These are phyloP conservation scores for Nigrospora oryzae DNA, from an alignment of 2,329 filamentous ascomycete genomes.

Conservation along the genomic window DNA sequence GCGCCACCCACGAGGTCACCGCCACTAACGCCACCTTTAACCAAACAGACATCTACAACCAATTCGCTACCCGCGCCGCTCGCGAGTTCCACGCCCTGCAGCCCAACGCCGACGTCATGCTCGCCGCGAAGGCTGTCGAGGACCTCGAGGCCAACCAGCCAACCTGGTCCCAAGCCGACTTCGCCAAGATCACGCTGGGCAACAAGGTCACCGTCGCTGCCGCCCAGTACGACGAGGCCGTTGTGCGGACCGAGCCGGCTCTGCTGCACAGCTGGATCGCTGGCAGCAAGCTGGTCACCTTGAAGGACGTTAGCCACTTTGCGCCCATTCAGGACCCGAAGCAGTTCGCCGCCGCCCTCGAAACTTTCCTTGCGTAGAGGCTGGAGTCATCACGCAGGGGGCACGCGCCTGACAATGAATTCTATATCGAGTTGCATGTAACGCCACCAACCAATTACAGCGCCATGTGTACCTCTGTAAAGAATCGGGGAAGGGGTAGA, in stretches of 20 bases:
- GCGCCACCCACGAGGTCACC: slow-evolving; percentile 18
- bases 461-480: too few species aligned
- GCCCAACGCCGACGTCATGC: slow-evolving; percentile 24
- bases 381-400: too few species aligned
- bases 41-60: slow-evolving; percentile 20
- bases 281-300: slow-evolving; percentile 24
- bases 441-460: too few species aligned
- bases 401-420: too few species aligned
- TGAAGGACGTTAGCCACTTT: slow-evolving; percentile 31
- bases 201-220: slow-evolving; percentile 19
- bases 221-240: slow-evolving; percentile 26
- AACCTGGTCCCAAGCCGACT: slow-evolving; percentile 15
- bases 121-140: slow-evolving; percentile 26
- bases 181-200: slow-evolving; percentile 17
- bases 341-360: slow-evolving; percentile 22
- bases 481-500: too few species aligned
- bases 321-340: slow-evolving; percentile 30
- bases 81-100: slow-evolving; percentile 26
- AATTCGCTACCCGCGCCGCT: slow-evolving; percentile 24
- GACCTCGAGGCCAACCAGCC: slow-evolving; percentile 27
- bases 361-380: slow-evolving; percentile 14
- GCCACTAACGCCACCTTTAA: slow-evolving; percentile 26
- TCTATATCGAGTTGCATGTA: too few species aligned
- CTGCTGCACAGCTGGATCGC: slow-evolving; percentile 25
- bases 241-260: slow-evolving; percentile 25